Evolutionary conservation across 2,329 filamentous ascomycete genomes (phyloP), one percentile per base, ranked within the genome.

Genomic region (Pseudofabraea citricarpa): DNA sequence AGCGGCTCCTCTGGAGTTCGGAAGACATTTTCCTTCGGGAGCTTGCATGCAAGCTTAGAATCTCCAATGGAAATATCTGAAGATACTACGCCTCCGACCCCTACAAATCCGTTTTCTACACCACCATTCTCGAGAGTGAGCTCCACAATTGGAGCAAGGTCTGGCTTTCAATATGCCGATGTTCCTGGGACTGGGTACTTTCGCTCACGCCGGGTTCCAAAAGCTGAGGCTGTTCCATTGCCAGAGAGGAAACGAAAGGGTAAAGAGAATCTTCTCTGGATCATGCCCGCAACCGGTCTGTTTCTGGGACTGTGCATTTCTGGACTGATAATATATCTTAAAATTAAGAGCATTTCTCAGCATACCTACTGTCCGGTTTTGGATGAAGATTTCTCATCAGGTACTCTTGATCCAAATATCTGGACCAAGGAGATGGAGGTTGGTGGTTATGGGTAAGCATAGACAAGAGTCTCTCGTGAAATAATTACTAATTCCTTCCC

Each of bases 221-320:
- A 86, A 60, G 84, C 77, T 29, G 77, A 85, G 36, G 63, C 85
- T 3, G 81, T 87, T 60, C 84, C 85, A 67, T 83, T 86, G 5
- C 90, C 87, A 85, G 63, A 87, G 15, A 66, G 75, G 13, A 81
- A 81, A 60, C 79, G 71, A 44, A 81, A 89, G 50, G 81, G 83
- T 10, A 83, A 80, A 61, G 84, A 90, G 71, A 90, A 87, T 65
- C 90, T 86, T 84, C 78, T 87, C 10, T 87, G 81, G 3, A 87
- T 90, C 50, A 73, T 91, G 40, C 87, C 87, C 3, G 57, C 88
- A 26, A 58, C 87, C 12, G 86, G 85, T 36, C 77, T 90, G 35
- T 38, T 82, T 5, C 51, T 89, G 19, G 87, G 87, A n/a, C 59
- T 90, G 19, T 74, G 62, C 2, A 65, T 90, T 20, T 77, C 82